A percentile compares a stretch with the other conserved stretches of the same genome.
phyloP scores from a whole-genome alignment of 257 asterid species.

The Vinca minor region DNA sequence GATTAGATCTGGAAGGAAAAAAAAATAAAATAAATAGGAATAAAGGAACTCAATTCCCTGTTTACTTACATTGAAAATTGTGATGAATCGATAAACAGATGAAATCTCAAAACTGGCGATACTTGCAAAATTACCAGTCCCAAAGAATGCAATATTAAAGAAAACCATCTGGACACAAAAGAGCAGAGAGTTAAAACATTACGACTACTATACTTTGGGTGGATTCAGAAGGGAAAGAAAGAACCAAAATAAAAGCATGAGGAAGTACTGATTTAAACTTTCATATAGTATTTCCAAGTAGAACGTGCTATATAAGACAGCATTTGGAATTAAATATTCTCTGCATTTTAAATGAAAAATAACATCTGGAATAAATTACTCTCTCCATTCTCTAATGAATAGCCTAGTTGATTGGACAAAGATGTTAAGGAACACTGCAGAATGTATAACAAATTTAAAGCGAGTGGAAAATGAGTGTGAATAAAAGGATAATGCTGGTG shows the following conservation, averaged over 20 bases:
- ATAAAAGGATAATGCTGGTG: neutral
- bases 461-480: neutral
- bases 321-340: neutral
- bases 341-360: neutral
- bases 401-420: neutral
- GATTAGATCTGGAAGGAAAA: neutral
- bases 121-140: conserved; percentile 97
- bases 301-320: too few species aligned
- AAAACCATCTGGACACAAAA: conserved; percentile 62
- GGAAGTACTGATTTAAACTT: neutral
- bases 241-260: neutral
- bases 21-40: neutral
- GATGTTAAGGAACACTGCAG: neutral
- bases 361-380: neutral
- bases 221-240: neutral
- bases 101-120: conserved; percentile 97
- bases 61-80: conserved; percentile 81
- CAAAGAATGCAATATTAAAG: conserved; percentile 93
- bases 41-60: neutral
- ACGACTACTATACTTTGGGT: neutral
- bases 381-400: neutral
- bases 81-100: conserved; percentile 90
- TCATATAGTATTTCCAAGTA: neutral
- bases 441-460: neutral
- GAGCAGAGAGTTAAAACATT: conserved; percentile 1